A percentile compares a stretch with the other conserved stretches of the same genome.
phyloP scores from a whole-genome alignment of 2,329 filamentous ascomycete species.

The Fusarium chaquense region DNA sequence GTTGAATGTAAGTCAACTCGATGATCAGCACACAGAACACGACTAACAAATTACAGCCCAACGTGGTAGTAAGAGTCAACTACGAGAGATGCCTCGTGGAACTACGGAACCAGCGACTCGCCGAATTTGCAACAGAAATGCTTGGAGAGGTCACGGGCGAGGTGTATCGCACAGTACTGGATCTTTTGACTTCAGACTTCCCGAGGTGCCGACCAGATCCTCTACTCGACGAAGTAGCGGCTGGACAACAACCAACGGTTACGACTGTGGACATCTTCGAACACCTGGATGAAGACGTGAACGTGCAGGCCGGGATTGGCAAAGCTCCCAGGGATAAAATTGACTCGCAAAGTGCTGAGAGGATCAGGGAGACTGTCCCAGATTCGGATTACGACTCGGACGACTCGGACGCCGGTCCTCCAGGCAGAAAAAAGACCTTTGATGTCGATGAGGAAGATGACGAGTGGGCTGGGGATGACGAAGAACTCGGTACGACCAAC shows the following conservation, averaged over 20 bases:
- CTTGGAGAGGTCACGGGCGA: slow-evolving; percentile 80
- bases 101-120: slow-evolving; percentile 82
- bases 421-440: slow-evolving; percentile 32
- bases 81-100: slow-evolving; percentile 86
- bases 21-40: not conserved
- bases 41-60: slow-evolving; percentile 64
- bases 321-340: slow-evolving; percentile 63
- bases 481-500: slow-evolving; percentile 48
- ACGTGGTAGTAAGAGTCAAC: slow-evolving; percentile 82
- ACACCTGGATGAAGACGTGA: slow-evolving; percentile 63
- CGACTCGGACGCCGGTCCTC: slow-evolving; percentile 51
- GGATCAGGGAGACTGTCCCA: slow-evolving; percentile 56
- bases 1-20: slow-evolving; percentile 64
- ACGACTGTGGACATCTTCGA: slow-evolving; percentile 69
- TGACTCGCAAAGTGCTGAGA: slow-evolving; percentile 62
- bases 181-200: slow-evolving; percentile 75
- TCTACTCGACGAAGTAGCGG: slow-evolving; percentile 51
- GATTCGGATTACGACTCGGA: slow-evolving; percentile 53
- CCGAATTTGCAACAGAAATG: slow-evolving; percentile 76
- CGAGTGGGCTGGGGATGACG: slow-evolving; percentile 51
- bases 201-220: slow-evolving; percentile 74
- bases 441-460: slow-evolving; percentile 53
- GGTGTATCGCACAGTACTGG: slow-evolving; percentile 81
- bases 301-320: slow-evolving; percentile 69
- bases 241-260: slow-evolving; percentile 54